Evolutionary conservation across 2,329 filamentous ascomycete species (phyloP), one percentile per base, ranked within the genome.

Genomic region (Zymoseptoria ardabiliae): DNA sequence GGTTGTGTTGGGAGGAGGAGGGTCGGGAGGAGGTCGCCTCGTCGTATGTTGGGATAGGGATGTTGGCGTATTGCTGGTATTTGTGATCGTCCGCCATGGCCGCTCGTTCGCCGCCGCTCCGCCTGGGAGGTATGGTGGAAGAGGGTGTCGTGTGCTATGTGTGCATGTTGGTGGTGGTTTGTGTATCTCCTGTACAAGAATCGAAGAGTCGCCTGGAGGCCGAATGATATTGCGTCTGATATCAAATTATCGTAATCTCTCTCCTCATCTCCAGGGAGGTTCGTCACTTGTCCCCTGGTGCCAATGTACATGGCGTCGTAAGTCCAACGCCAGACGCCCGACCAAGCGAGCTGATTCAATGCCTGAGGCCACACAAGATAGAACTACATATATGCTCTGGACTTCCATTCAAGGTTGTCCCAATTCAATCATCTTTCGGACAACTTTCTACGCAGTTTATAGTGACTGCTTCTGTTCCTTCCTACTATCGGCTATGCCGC

Each of bases 21-120:
- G 81, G 78, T 56, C 81, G 78, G 41, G 82, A 84, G 19, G 85
- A 84, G 61, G 83, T 82, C 63, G 90, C 90, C 77, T 95, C 90
- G 74, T 93, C 90, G 75, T 94, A 94, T 51, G 86, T 85, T 28
- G 90, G 90, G 71, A 94, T 93, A 30, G 90, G 88, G 52, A 88
- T 66, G 59, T 70, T 66, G 51, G 62, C 62, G 53, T 68, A 70
- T 57, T 58, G 58, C 19, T 50, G 35, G 63, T 65, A 65, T 51
- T 63, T 65, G 59, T 65, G 64, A 21, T 65, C 62, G 59, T 63
- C 60, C 50, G 59, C 59, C 61, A 62, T 62, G 21, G 35, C 35
- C 35, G 25, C 25, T 28, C 13, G 35, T 45, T 45, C 35, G 35
- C 13, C 35, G 35, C 35, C 35, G 35, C 35, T 45, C 35, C 35